Evolutionary conservation across 306 rosid genomes (phyloP).

Genomic region (Prunus davidiana): DNA sequence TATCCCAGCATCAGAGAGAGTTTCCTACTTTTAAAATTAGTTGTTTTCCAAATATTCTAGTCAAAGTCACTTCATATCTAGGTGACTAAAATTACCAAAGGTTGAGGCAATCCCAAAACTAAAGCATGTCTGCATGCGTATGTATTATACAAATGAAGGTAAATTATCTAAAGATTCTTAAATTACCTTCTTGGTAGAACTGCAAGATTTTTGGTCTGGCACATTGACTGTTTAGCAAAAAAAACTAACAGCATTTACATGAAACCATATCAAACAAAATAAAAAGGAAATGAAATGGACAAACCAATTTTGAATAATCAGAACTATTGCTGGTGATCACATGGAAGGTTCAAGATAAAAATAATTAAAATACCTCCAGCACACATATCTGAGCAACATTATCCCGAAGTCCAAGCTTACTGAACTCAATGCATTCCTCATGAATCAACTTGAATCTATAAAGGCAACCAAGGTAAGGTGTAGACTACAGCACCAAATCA

Average conservation of each 20-base stretch:
- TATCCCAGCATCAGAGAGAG: background rate
- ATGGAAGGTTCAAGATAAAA: slow-evolving; percentile 6
- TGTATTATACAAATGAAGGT: slow-evolving; percentile 3
- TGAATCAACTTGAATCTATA: slow-evolving; percentile 71
- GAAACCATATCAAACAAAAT: slow-evolving; percentile 10
- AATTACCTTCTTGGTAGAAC: slow-evolving; percentile 53
- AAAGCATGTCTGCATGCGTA: background rate
- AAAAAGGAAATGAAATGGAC: background rate
- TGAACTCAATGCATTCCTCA: slow-evolving; percentile 82
- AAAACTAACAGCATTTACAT: background rate
- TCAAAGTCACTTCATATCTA: background rate
- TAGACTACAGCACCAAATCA: background rate
- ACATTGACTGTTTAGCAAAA: slow-evolving; percentile 43
- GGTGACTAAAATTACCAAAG: background rate
- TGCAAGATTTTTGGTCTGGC: slow-evolving; percentile 36
- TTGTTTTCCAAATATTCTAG: background rate
- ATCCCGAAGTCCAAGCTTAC: slow-evolving; percentile 88
- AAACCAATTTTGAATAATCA: background rate
- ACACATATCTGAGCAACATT: slow-evolving; percentile 94
- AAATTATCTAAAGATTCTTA: slow-evolving; percentile 13
- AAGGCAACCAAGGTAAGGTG: slow-evolving; percentile 12
- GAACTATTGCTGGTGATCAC: background rate
- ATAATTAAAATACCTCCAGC: slow-evolving; percentile 58
- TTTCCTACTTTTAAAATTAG: background rate
- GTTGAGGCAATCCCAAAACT: background rate